These are phyloP conservation scores for Cocos nucifera DNA, from an alignment of 176 grass and related monocot species.

Conservation along the genomic window DNA sequence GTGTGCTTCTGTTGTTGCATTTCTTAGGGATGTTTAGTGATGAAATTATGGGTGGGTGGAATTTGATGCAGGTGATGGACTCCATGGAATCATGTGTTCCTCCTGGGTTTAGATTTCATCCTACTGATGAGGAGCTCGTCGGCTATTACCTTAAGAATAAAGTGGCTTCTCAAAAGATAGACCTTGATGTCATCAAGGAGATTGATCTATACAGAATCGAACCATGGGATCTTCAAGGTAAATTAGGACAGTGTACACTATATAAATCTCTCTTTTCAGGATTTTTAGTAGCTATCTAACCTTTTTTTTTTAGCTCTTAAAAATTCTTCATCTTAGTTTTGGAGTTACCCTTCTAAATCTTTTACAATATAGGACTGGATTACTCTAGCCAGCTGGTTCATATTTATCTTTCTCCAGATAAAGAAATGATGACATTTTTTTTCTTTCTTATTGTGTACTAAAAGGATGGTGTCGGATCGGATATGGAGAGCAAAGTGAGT, in stretches of 20 bases:
- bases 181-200: conserved; percentile 94
- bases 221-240: conserved; percentile 98
- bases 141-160: conserved; percentile 99
- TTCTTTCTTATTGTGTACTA: neutral
- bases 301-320: too few relatives aligned
- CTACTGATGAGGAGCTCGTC: conserved; percentile 93
- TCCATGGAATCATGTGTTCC: conserved; percentile 89
- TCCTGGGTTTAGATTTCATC: conserved; percentile 98
- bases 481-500: conserved; percentile 90
- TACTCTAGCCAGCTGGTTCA: too few relatives aligned
- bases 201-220: conserved; percentile 98
- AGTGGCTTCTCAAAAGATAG: conserved; percentile 90
- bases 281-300: too few relatives aligned
- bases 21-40: too few relatives aligned
- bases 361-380: too few relatives aligned
- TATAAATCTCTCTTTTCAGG: too few relatives aligned
- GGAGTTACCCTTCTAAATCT: too few relatives aligned
- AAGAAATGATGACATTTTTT: neutral
- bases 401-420: too few relatives aligned
- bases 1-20: too few relatives aligned
- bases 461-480: conserved; percentile 79
- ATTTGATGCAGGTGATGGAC: conserved; percentile 43
- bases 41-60: neutral
- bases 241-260: conserved; percentile 6
- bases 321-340: too few relatives aligned